Evolutionary conservation across 2,329 filamentous ascomycete genomes (phyloP), one percentile per base, ranked within the genome.

Genomic region (Colletotrichum sp.): DNA sequence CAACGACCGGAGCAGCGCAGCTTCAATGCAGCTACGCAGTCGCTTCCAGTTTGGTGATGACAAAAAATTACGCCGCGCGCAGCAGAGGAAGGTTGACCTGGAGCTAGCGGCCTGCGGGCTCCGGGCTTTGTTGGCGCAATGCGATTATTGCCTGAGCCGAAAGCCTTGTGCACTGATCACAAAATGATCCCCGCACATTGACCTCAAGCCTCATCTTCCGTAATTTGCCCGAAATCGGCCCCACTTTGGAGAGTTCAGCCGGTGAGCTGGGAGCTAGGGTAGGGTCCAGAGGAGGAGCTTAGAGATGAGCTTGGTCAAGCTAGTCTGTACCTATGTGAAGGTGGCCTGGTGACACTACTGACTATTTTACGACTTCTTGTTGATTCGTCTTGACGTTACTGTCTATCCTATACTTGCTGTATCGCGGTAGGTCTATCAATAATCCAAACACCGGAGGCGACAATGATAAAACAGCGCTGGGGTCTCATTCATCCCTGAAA

Each of bases 401-500:
- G n/a, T 52, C 43, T 52, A 52, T 21, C 43, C 43, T 52, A 13
- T 52, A 13, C 43, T 21, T 52, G n/a, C 43, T 52, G 43, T 21
- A 24, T 21, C n/a, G 43, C 43, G 43, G n/a, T 2, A 24, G 43
- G 10, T 24, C 43, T 13, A 21, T 52, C 43, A 52, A 52, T 52
- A 13, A 52, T 52, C 43, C n/a, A 52, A 52, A 52, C 43, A 21
- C 12, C n/a, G 43, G 43, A 52, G 43, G n/a, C 43, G 21, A 38
- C 21, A 28, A 16, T 26, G 21, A 34, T 9, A 18, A 65, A 26
- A 28, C 32, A 32, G 26, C 21, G 21, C 65, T n/a, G 12, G 12
- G 28, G 10, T 28, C 36, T 78, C 82, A 94, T 83, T 98, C 96
- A 83, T 98, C 96, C 78, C 91, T 90, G 81, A 98, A 98, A 8